Conservation (phyloP, 495 filamentous ascomycete species). For the Mytilinidion resinicola region DNA sequence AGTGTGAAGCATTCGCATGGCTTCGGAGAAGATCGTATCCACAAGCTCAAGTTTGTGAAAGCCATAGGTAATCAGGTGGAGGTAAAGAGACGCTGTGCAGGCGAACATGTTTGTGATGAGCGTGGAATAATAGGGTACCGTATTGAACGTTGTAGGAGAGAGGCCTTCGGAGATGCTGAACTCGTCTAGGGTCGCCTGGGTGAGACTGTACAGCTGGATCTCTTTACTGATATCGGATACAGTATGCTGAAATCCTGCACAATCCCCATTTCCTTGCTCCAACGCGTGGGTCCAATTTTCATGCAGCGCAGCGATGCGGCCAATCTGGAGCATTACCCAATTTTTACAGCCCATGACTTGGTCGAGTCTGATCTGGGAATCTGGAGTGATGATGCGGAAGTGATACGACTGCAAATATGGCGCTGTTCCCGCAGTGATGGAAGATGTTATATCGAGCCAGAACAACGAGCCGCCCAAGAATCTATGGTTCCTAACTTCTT, state of each 20-base stretch:
- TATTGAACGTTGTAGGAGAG: no score
- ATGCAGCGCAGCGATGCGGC: conserved; percentile 1
- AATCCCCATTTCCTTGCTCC: no score
- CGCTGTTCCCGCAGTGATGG: not conserved
- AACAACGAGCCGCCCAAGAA: not conserved
- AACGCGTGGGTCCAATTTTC: not conserved
- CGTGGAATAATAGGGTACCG: not conserved
- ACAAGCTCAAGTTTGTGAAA: not conserved
- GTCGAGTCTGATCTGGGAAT: not conserved
- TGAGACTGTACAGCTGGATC: no score
- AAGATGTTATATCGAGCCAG: not conserved
- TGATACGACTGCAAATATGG: not conserved
- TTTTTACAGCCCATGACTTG: not conserved
- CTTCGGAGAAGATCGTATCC: no score
- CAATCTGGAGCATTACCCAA: not conserved
- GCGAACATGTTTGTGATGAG: not conserved
- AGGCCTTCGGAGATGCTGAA: no score
- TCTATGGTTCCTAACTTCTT: not conserved
- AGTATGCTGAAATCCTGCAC: no score
- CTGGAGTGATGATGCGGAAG: not conserved
- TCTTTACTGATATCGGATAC: no score
- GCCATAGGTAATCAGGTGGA: not conserved
- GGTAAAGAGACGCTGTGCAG: not conserved
- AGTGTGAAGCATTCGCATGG: no score
- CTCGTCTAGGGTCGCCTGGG: no score